A percentile compares a stretch with the other conserved stretches of the same genome.
These are phyloP conservation scores for Sindora glabra DNA, from an alignment of 306 rosid genomes.

Conservation along the genomic window DNA sequence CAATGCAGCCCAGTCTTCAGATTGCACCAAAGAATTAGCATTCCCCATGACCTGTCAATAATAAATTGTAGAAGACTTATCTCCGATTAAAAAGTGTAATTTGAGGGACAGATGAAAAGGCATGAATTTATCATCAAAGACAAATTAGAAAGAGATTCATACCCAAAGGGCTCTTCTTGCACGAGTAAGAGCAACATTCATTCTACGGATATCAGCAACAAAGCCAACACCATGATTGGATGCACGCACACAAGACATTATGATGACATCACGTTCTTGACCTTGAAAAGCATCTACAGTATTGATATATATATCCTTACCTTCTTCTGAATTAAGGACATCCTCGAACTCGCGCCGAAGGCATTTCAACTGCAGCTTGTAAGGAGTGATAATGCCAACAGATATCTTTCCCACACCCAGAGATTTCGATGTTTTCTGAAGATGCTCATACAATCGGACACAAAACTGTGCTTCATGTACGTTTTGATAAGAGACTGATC, in stretches of 20 bases:
- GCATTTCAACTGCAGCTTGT: slow-evolving; percentile 94
- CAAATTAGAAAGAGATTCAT: slow-evolving; percentile 14
- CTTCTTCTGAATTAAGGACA: slow-evolving; percentile 84
- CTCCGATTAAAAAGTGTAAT: background rate
- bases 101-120: background rate
- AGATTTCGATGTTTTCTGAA: slow-evolving; percentile 63
- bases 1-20: slow-evolving; percentile 92
- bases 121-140: background rate
- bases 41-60: slow-evolving; percentile 92
- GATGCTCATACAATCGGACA: slow-evolving; percentile 78
- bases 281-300: slow-evolving; percentile 99
- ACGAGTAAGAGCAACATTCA: slow-evolving; percentile 98
- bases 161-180: slow-evolving; percentile 99
- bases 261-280: slow-evolving; percentile 95
- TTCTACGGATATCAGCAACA: slow-evolving; percentile 89
- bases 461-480: slow-evolving; percentile 90
- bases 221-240: slow-evolving; percentile 93
- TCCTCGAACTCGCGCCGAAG: slow-evolving; percentile 91
- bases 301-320: slow-evolving; percentile 86
- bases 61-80: slow-evolving; percentile 5
- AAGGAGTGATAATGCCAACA: slow-evolving; percentile 95
- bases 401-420: slow-evolving; percentile 55
- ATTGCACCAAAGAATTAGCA: slow-evolving; percentile 70
- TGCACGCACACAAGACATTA: slow-evolving; percentile 98
- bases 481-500: slow-evolving; percentile 92